Base-by-base conservation (phyloP, 2,329 filamentous ascomycete genomes). In the Lasiodiplodia hormozganensis region DNA sequence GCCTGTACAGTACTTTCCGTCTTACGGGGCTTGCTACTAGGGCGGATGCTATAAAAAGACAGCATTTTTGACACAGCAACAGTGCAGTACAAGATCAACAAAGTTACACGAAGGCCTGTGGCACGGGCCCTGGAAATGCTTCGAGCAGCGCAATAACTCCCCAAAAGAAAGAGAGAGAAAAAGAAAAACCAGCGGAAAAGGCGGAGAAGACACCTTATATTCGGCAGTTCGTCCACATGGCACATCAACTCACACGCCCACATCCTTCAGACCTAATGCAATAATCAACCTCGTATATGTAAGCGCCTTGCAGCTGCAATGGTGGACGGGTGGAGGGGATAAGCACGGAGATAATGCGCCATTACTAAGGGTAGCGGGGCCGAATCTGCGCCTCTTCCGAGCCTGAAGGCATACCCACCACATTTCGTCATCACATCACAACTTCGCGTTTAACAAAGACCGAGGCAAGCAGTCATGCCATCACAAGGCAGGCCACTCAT, bases 281-380 rank as follows among this genome's bases (percentile, higher is more conserved):
- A 56, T 11, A 31, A 28, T 28, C 28, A 3, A 25, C 52, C 21
- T n/a, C 21, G 28, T 12, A 18, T 10, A 18, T 25, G 28, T 28
- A 52, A 36, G 28, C 11, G 43, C 60, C 18, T n/a, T 21, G 18
- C 31, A 34, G 31, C 23, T 52, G 28, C 60, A 51, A 25, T 28
- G 14, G 21, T 51, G 51, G 51, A 16, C 62, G 62, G 49, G 51
- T 65, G 51, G 62, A 36, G 62, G 62, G 62, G 62, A 31, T 65
- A 54, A 47, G 51, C 28, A 14, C 47, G 60, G 60, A 52, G 60
- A 52, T 64, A 64, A n/a, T 3, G 5, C 10, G 28, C 2, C 34
- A 65, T 65, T 65, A 47, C 28, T 64, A 52, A 64, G 60, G 60
- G 1, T 38, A 38, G 60, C 47, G 60, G 60, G 60, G 60, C 60